Evolutionary conservation across 192 early-diverging fungal genomes (phyloP).

Genomic region (Coemansia guatemalensis): DNA sequence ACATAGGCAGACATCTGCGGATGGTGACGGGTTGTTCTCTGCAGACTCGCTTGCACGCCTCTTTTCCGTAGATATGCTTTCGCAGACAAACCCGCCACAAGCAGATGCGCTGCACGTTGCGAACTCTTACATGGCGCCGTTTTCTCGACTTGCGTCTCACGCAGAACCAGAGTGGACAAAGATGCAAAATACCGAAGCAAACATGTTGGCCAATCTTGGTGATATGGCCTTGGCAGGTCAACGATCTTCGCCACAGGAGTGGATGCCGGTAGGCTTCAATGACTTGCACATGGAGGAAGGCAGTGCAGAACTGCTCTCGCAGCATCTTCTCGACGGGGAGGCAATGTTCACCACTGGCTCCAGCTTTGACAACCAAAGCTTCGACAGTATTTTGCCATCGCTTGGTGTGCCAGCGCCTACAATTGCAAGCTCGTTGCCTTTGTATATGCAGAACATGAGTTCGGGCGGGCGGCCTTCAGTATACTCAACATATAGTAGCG

Average conservation of each 20-base stretch:
- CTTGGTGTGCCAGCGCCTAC: background rate
- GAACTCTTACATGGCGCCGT: constrained; percentile 43
- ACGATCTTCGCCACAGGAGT: constrained; percentile 9
- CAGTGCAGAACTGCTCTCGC: constrained; percentile 5
- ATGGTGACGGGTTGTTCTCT: constrained; percentile 15
- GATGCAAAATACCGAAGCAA: constrained; percentile 35
- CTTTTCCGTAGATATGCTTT: constrained; percentile 49
- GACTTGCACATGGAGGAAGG: constrained; percentile 9
- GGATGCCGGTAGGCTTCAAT: constrained; percentile 31
- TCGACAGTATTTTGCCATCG: constrained; percentile 1
- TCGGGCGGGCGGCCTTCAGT: background rate
- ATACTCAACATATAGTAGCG: background rate
- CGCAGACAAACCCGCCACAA: constrained; percentile 25
- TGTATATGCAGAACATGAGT: background rate
- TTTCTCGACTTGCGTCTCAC: constrained; percentile 14
- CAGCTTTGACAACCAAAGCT: background rate
- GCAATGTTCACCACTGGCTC: constrained; percentile 18
- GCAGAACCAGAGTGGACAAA: constrained; percentile 23
- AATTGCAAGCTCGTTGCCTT: constrained; percentile 2
- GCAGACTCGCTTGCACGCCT: constrained; percentile 35
- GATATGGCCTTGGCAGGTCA: constrained; percentile 20
- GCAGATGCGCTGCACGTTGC: constrained; percentile 33
- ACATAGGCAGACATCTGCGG: background rate
- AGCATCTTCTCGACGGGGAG: constrained; percentile 34
- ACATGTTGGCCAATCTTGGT: constrained; percentile 44